phyloP scores from a whole-genome alignment of 2,329 filamentous ascomycete species.

The Claviceps sp. region DNA sequence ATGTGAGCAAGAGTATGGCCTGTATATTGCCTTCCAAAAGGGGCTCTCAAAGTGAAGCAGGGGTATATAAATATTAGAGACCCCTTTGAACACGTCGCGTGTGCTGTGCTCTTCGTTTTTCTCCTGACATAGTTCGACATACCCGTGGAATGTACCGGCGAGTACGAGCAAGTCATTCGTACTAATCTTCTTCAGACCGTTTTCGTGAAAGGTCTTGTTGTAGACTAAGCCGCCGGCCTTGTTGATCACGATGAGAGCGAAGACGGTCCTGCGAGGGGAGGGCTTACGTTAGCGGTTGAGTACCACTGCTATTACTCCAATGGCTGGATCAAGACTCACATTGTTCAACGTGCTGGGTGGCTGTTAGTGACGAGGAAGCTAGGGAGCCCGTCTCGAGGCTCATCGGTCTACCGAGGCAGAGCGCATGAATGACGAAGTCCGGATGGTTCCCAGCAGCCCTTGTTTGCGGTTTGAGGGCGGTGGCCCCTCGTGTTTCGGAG shows the following conservation, averaged over 20 bases:
- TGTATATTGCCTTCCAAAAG: not conserved
- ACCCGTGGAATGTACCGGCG: conserved; percentile 95
- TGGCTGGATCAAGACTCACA: not conserved
- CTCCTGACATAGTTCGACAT: conserved; percentile 12
- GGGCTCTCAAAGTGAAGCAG: not conserved
- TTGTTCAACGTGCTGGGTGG: not conserved
- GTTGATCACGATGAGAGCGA: conserved; percentile 94
- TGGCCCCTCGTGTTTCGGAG: not conserved
- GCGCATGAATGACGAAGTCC: not conserved
- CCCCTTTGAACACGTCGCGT: no score
- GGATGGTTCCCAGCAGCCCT: no score
- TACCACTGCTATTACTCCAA: no score
- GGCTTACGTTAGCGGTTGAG: not conserved
- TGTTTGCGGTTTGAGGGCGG: not conserved
- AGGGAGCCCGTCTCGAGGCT: conserved; percentile 6
- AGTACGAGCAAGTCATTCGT: conserved; percentile 96
- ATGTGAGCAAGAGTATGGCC: conserved; percentile 4
- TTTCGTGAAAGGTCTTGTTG: conserved; percentile 84
- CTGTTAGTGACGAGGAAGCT: not conserved
- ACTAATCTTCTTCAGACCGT: conserved; percentile 71
- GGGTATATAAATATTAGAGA: no score
- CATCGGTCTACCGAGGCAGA: conserved; percentile 6
- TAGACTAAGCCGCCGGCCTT: conserved; percentile 95
- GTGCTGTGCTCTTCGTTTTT: conserved; percentile 1
- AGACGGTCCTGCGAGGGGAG: conserved; percentile 61